phyloP scores from a whole-genome alignment of 306 rosid genomes.

The Malus domestica region DNA sequence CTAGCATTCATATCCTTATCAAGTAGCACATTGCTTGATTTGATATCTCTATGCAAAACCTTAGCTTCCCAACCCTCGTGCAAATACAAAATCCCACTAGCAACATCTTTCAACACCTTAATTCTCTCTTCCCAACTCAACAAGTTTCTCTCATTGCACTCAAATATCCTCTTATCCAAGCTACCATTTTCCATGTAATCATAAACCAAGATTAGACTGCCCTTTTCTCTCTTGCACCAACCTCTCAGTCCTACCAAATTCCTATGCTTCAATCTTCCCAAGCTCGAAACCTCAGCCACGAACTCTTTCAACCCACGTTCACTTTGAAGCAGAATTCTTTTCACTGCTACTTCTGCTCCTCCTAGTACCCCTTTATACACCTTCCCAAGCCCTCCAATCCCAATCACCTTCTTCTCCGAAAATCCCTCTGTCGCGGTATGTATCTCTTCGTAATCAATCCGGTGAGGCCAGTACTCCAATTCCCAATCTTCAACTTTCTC shows the following conservation, averaged over 20 bases:
- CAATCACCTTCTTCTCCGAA: constrained; percentile 44
- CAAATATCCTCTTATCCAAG: constrained; percentile 53
- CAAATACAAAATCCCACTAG: constrained; percentile 45
- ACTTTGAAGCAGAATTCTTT: constrained; percentile 37
- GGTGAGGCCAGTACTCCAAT: constrained; percentile 60
- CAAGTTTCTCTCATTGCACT: constrained; percentile 27
- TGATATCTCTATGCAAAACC: constrained; percentile 65
- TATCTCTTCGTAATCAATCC: constrained; percentile 46
- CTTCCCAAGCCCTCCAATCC: constrained; percentile 44
- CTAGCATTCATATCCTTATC: constrained; percentile 62
- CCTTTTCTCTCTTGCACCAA: constrained; percentile 63
- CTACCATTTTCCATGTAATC: constrained; percentile 68
- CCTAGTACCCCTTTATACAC: constrained; percentile 51
- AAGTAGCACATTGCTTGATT: constrained; percentile 57
- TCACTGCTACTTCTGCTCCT: constrained; percentile 49
- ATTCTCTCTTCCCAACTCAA: constrained; percentile 51
- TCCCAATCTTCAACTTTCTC: constrained; percentile 60
- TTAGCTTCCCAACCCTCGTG: constrained; percentile 70
- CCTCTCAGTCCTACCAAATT: constrained; percentile 56
- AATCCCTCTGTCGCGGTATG: constrained; percentile 45
- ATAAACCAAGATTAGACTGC: constrained; percentile 48
- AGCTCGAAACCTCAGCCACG: constrained; percentile 58
- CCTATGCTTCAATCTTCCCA: constrained; percentile 63
- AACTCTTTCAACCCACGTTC: constrained; percentile 57
- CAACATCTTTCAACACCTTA: constrained; percentile 47